Evolutionary conservation across 345 rosid genomes (phyloP), one percentile per base, ranked within the genome.

Genomic region (Lenwebbia sp.): DNA sequence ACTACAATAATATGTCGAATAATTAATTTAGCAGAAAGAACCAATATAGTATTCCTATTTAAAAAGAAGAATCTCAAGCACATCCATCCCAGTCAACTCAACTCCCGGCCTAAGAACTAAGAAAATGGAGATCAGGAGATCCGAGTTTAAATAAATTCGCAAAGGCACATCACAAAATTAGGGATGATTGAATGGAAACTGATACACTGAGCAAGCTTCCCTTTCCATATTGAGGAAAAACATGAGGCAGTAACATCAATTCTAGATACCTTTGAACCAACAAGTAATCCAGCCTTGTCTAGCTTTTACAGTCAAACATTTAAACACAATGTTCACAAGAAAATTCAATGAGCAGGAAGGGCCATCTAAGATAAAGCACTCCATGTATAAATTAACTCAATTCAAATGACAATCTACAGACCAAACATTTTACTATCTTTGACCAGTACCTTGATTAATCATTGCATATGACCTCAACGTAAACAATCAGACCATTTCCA

Each of bases 1-100:
- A 98, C 99, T 98, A 91, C 86, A 92, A 89, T 41, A 57, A 78
- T 86, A 15, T 85, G 23, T 52, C 4, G 37, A 40, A 84, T 33
- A 51, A 84, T 82, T 19, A 49, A 52, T 60, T 37, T 4, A 41
- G 47, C 57, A 86, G 54, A 33, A 47, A 82, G 15, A 40, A 78
- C 19, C 30, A 54, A 7, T n/a, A 26, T 13, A 41, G n/a, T 22
- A 81, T 86, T 40, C 51, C 40, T 33, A 40, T 57, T 37, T 55
- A 30, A 30, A 83, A 25, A 13, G 12, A 44, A 25, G 78, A 70
- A 70, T 37, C 78, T 70, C 40, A 70, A 37, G 78, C 47, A 37
- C 78, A 33, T 33, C 78, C 78, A 70, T 70, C 47, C 78, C 78
- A 37, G 23, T 70, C 78, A 37, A 70, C 78, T 70, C 78, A 70